A percentile compares a stretch with the other conserved stretches of the same genome.
phyloP scores from a whole-genome alignment of 2,329 filamentous ascomycete species.

The Ophiostoma ips region DNA sequence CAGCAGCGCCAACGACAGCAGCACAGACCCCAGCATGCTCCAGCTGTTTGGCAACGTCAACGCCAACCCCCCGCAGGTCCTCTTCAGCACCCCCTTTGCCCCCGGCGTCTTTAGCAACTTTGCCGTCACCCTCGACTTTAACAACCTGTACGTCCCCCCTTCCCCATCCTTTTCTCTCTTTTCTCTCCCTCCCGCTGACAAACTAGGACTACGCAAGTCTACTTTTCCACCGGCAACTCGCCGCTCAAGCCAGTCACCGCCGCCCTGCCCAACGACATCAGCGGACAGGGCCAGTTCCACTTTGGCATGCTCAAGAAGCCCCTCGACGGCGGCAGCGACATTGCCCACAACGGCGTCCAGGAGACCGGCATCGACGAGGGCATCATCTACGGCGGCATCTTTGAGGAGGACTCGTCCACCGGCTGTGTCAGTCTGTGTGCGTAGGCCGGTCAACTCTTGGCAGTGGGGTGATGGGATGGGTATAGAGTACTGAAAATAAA shows the following conservation, averaged over 20 bases:
- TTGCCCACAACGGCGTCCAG: slow-evolving; percentile 35
- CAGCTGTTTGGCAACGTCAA: slow-evolving; percentile 35
- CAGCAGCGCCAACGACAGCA: slow-evolving; percentile 17
- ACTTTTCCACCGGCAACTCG: slow-evolving; percentile 36
- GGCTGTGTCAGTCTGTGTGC: slow-evolving; percentile 25
- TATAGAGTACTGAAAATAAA: not conserved
- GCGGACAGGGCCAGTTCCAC: slow-evolving; percentile 47
- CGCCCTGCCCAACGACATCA: slow-evolving; percentile 34
- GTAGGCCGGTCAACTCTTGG: slow-evolving; percentile 1
- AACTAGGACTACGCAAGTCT: slow-evolving; percentile 38
- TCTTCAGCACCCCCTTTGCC: slow-evolving; percentile 39
- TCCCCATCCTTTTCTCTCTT: not conserved
- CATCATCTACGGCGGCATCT: slow-evolving; percentile 37
- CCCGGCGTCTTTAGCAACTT: slow-evolving; percentile 46
- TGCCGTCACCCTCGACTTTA: slow-evolving; percentile 43
- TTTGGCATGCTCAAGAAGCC: slow-evolving; percentile 50
- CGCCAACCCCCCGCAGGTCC: slow-evolving; percentile 28
- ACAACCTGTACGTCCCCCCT: slow-evolving; percentile 30
- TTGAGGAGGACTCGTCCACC: slow-evolving; percentile 33
- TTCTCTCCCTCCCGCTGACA: no score
- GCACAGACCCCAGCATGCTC: slow-evolving; percentile 26
- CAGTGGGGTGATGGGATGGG: not conserved
- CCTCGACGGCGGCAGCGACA: slow-evolving; percentile 28
- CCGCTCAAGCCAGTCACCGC: slow-evolving; percentile 34
- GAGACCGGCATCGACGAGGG: slow-evolving; percentile 35